Evolutionary conservation across 495 filamentous ascomycete species (phyloP).

Genomic region (Aspergillus saccharolyticus): DNA sequence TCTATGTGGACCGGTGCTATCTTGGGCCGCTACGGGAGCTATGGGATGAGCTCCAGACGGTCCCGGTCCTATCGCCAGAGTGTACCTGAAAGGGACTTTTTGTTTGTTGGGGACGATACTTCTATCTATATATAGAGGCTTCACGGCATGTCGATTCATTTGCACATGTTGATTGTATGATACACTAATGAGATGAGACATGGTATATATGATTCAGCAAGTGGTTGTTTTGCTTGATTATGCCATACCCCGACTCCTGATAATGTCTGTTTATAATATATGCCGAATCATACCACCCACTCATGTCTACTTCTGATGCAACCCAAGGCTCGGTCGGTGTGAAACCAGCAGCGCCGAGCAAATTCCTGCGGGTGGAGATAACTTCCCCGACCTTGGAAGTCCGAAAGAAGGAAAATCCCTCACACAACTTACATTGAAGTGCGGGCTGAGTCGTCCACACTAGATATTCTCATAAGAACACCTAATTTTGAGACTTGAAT

Average conservation of each 20-base stretch:
- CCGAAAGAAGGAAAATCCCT: background rate
- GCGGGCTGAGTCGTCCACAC: too few species aligned
- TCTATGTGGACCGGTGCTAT: constrained; percentile 41
- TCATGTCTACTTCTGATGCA: background rate
- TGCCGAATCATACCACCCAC: background rate
- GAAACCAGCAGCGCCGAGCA: background rate
- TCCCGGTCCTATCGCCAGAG: constrained; percentile 6
- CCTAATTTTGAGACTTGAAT: too few species aligned
- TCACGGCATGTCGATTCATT: background rate
- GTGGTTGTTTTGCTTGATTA: background rate
- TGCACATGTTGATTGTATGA: constrained; percentile 7
- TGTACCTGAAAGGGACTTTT: constrained; percentile 14
- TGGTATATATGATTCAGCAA: constrained; percentile 16
- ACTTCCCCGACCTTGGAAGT: background rate
- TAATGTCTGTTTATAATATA: background rate
- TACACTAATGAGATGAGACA: constrained; percentile 22
- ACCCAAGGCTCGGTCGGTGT: background rate
- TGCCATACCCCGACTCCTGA: background rate
- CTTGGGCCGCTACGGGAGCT: constrained; percentile 29
- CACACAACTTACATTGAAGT: background rate
- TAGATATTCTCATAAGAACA: too few species aligned
- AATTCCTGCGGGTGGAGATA: too few species aligned
- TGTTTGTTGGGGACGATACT: background rate
- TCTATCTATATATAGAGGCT: constrained; percentile 7
- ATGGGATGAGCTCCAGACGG: constrained; percentile 35